Evolutionary conservation across 225 moss, liverwort and hornwort genomes (phyloP), one percentile per base, ranked within the genome.

Genomic region (Polytrichum commune): DNA sequence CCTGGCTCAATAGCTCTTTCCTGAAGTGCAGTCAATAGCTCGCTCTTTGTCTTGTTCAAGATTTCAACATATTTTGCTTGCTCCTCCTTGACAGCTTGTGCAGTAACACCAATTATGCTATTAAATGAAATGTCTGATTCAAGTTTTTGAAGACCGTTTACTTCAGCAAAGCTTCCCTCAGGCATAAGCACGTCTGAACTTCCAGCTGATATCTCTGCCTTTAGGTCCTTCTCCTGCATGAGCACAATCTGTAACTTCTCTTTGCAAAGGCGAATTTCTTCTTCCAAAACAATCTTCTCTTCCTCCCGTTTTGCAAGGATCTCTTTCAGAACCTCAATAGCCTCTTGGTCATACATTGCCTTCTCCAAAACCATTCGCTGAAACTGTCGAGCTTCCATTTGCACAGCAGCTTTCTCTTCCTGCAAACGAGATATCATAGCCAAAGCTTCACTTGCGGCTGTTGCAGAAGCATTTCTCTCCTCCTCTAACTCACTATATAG

Each of bases 291-390:
- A 18, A 74, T 56, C 61, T 77, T 77, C 63, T 81, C 81, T 30
- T 81, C 81, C 67, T 81, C 81, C 16, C 77, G 73, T 62, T 77
- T 81, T 25, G 62, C 67, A 72, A 80, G 80, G 25, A 80, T 75
- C 53, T 80, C 80, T 68, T 72, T 80, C 72, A 80, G 53, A 67
- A 75, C 80, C 64, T 80, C 80, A 24, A 80, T 80, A 29, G 72
- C 80, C 75, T 80, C 80, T 62, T 75, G 75, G 63, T 80, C 80
- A 62, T 80, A 80, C 80, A 68, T 57, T 19, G 75, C 80, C 64
- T 80, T 80, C 80, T 80, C 80, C 80, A 75, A 67, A 27, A 80
- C 80, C 80, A 75, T 80, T 58, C 80, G 72, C 75, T 80, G 80
- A 72, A 75, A 80, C 63, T 80, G 75, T 64, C 75, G 75, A 72